Conservation (phyloP, 83 land plant species). For the Thuja plicata region DNA sequence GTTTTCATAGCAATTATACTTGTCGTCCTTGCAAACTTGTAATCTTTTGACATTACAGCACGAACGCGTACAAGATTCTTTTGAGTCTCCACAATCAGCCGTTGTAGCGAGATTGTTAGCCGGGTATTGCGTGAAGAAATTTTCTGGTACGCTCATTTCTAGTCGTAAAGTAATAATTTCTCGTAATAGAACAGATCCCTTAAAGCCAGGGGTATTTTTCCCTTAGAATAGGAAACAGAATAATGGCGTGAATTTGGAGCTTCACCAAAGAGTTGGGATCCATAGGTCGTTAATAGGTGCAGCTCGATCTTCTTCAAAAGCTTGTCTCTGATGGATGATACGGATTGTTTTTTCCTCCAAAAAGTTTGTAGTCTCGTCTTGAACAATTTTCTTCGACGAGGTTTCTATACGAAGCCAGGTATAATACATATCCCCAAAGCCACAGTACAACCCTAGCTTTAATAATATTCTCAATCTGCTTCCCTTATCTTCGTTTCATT, state of each 20-base stretch:
- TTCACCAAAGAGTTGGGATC: neutral
- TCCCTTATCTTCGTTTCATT: neutral
- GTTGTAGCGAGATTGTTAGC: neutral
- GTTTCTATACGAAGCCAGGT: neutral
- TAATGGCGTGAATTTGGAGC: neutral
- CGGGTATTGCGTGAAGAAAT: neutral
- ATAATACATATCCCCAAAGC: neutral
- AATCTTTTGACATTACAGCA: neutral
- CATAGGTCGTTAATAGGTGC: neutral
- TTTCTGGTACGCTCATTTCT: neutral
- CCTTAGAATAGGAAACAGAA: neutral
- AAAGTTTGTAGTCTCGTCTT: neutral
- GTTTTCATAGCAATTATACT: neutral
- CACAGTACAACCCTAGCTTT: slow-evolving; percentile 16
- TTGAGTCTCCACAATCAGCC: neutral
- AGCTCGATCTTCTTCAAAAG: neutral
- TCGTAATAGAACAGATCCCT: neutral
- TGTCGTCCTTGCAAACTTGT: neutral
- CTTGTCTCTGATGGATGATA: neutral
- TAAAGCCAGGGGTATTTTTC: neutral
- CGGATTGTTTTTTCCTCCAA: neutral
- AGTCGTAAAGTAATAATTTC: neutral
- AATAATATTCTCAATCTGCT: neutral
- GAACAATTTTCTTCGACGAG: neutral
- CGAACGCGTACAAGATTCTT: neutral